Percentiles rank a stretch among this genome's conserved stretches.
Evolutionary conservation across 441 rosid genomes (phyloP).

Genomic region (Euphorbia corollata): DNA sequence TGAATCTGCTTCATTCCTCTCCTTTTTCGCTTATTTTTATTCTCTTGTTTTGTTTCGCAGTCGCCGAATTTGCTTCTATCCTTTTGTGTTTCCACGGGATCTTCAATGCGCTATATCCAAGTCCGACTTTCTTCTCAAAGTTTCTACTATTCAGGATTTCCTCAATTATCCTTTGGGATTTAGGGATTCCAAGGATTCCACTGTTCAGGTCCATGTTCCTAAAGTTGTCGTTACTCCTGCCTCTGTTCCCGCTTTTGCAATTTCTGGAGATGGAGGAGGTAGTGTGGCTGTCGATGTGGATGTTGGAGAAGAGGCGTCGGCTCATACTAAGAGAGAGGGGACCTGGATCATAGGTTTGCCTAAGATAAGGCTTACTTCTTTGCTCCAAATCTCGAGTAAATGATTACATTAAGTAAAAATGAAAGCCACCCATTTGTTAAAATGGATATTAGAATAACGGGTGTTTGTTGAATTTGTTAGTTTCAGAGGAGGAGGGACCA

Average conservation of each 20-base stretch:
- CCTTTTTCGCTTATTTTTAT: constrained; percentile 1
- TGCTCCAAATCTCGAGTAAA: constrained; percentile 26
- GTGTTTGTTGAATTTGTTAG: constrained; percentile 1
- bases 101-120: constrained; percentile 55
- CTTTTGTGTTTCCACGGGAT: constrained; percentile 71
- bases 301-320: constrained; percentile 39
- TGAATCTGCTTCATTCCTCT: no score
- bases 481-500: constrained; percentile 19
- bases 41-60: constrained; percentile 32
- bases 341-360: not conserved
- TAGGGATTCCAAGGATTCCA: constrained; percentile 36
- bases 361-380: constrained; percentile 6
- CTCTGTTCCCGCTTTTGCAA: not conserved
- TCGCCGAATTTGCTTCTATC: constrained; percentile 77
- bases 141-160: constrained; percentile 41
- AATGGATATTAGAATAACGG: not conserved
- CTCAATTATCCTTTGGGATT: constrained; percentile 44
- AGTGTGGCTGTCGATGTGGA: constrained; percentile 22
- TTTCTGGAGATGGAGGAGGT: constrained; percentile 18
- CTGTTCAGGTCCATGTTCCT: constrained; percentile 79
- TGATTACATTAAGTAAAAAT: not conserved
- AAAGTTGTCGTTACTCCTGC: constrained; percentile 35
- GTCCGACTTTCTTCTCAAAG: constrained; percentile 39
- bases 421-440: not conserved
- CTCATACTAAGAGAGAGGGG: constrained; percentile 36